These are phyloP conservation scores for Aschersonia sp. DNA, from an alignment of 2,329 filamentous ascomycete genomes.

Conservation along the genomic window DNA sequence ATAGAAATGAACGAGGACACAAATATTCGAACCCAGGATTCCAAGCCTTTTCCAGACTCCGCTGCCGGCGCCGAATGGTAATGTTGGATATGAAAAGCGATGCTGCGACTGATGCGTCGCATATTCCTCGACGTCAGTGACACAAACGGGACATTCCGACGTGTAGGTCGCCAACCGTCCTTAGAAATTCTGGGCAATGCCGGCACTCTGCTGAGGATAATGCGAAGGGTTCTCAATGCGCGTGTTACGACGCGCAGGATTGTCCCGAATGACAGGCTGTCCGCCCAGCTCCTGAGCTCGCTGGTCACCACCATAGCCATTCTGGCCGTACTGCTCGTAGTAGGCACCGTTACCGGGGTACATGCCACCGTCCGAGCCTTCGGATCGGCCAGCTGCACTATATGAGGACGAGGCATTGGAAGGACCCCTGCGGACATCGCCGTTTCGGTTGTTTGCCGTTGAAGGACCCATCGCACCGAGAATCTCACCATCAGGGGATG, in stretches of 20 bases:
- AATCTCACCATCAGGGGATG: slow-evolving; percentile 62
- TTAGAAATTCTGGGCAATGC: slow-evolving; percentile 95
- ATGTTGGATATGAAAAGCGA: background rate
- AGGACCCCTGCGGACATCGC: slow-evolving; percentile 70
- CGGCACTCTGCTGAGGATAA: slow-evolving; percentile 82
- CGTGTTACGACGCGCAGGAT: slow-evolving; percentile 82
- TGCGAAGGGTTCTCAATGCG: slow-evolving; percentile 84
- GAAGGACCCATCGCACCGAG: slow-evolving; percentile 69
- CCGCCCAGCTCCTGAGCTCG: slow-evolving; percentile 28
- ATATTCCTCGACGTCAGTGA: background rate
- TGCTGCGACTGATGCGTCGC: background rate
- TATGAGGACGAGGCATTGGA: slow-evolving; percentile 96
- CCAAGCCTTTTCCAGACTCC: background rate
- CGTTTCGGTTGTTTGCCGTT: slow-evolving; percentile 46
- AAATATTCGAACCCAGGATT: background rate
- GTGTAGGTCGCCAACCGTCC: background rate
- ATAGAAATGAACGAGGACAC: background rate
- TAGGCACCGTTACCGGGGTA: slow-evolving; percentile 35
- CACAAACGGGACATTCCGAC: background rate
- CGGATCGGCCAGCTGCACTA: slow-evolving; percentile 65
- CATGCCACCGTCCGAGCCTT: slow-evolving; percentile 41
- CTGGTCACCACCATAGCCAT: slow-evolving; percentile 36
- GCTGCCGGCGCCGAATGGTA: background rate
- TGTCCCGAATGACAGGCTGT: slow-evolving; percentile 82
- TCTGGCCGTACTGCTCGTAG: slow-evolving; percentile 44